Percentiles rank a stretch among this genome's conserved stretches.
Conservation (phyloP, 805 yeast species). For the Metschnikowia baotianmanensis region DNA sequence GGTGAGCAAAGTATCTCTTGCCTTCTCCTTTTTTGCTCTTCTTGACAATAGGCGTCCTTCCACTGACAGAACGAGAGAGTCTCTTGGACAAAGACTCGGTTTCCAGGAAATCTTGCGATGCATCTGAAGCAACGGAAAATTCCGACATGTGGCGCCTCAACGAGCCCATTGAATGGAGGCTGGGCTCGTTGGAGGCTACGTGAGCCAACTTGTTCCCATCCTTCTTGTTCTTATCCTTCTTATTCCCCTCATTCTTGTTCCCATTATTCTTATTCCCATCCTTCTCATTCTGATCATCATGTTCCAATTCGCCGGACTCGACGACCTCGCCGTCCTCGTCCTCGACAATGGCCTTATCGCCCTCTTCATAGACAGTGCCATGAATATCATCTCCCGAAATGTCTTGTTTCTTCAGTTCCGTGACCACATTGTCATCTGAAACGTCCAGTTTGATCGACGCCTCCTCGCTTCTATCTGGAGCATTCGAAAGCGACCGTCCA, state of each 20-base stretch:
- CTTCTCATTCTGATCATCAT: background rate
- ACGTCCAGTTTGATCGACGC: constrained; percentile 4
- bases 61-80: constrained; percentile 13
- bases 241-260: background rate
- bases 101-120: constrained; percentile 14
- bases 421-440: background rate
- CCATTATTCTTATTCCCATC: constrained; percentile 3
- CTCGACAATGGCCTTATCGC: constrained; percentile 68
- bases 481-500: constrained; percentile 27
- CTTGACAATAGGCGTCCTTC: constrained; percentile 27
- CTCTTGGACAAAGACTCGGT: constrained; percentile 14
- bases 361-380: constrained; percentile 56
- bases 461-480: constrained; percentile 6
- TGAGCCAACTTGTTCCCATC: constrained; percentile 2
- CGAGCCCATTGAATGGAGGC: constrained; percentile 42
- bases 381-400: constrained; percentile 5
- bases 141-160: constrained; percentile 36
- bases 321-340: constrained; percentile 82
- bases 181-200: constrained; percentile 20
- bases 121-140: constrained; percentile 28
- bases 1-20: constrained; percentile 57
- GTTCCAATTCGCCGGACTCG: constrained; percentile 42
- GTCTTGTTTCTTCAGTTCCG: background rate
- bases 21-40: constrained; percentile 35
- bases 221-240: background rate